Conservation (phyloP, 805 yeast species). For the Zygosaccharomyces siamensis region DNA sequence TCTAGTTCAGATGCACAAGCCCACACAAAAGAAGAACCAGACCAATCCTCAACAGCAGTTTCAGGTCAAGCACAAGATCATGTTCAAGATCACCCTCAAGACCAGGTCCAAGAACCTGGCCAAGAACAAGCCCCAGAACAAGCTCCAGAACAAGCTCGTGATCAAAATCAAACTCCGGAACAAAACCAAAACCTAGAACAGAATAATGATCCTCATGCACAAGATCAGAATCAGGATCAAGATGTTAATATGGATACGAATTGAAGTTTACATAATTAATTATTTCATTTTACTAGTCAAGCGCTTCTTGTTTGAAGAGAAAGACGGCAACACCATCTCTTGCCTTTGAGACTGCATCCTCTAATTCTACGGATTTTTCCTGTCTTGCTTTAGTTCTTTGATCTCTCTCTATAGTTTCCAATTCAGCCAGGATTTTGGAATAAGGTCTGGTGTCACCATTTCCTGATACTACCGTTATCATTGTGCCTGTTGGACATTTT, state of each 20-base stretch:
- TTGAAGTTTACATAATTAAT: constrained; percentile 1
- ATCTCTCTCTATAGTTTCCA: constrained; percentile 42
- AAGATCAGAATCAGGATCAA: background rate
- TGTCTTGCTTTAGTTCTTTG: constrained; percentile 41
- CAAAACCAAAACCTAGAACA: too few species aligned
- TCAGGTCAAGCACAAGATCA: background rate
- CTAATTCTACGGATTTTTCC: constrained; percentile 42
- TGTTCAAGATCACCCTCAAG: background rate
- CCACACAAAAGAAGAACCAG: background rate
- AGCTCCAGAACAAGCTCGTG: background rate
- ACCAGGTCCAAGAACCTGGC: background rate
- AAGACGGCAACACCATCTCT: constrained; percentile 58
- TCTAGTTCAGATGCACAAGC: constrained; percentile 29
- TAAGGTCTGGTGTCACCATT: constrained; percentile 52
- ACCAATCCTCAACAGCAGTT: background rate
- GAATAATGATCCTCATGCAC: background rate
- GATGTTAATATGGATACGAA: constrained; percentile 4
- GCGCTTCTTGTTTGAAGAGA: constrained; percentile 36
- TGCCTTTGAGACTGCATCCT: constrained; percentile 46
- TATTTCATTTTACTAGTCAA: constrained; percentile 1
- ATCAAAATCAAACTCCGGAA: background rate
- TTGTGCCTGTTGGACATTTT: constrained; percentile 51
- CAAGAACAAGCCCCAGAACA: background rate
- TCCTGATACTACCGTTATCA: constrained; percentile 58
- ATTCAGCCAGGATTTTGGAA: constrained; percentile 36